Conservation (phyloP, 768 basidiomycete genomes). For the Omphalotus guepiniiformis region DNA sequence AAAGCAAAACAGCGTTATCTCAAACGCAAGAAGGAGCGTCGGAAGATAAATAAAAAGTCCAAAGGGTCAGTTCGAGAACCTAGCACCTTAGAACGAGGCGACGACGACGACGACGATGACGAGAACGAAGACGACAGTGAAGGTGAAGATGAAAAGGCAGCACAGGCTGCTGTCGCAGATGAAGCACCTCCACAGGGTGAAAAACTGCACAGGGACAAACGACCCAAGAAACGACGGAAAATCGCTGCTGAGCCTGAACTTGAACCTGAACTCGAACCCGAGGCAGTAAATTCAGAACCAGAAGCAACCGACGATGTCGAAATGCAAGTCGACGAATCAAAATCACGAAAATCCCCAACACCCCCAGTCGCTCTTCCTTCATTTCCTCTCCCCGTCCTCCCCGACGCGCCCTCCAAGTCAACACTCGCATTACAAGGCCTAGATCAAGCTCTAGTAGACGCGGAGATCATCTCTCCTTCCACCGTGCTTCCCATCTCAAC, state of each 20-base stretch:
- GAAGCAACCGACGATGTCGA: slow-evolving; percentile 7
- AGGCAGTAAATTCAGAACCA: slow-evolving; percentile 10
- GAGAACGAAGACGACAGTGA: slow-evolving; percentile 20
- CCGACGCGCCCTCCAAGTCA: slow-evolving; percentile 65
- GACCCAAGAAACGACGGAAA: slow-evolving; percentile 44
- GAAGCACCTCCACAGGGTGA: slow-evolving; percentile 15
- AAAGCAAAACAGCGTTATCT: slow-evolving; percentile 72
- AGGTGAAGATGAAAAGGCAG: slow-evolving; percentile 15
- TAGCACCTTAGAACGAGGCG: neutral
- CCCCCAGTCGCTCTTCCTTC: slow-evolving; percentile 46
- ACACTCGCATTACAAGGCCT: slow-evolving; percentile 76
- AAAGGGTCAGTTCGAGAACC: slow-evolving; percentile 1
- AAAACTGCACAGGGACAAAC: slow-evolving; percentile 15
- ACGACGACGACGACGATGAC: slow-evolving; percentile 21
- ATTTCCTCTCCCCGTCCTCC: slow-evolving; percentile 65
- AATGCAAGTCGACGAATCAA: slow-evolving; percentile 1
- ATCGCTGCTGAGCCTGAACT: slow-evolving; percentile 20
- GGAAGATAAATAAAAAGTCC: slow-evolving; percentile 38
- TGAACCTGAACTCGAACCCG: too few species aligned
- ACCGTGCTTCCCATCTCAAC: slow-evolving; percentile 39
- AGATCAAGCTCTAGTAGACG: slow-evolving; percentile 66
- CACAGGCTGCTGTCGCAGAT: slow-evolving; percentile 19
- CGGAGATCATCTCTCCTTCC: slow-evolving; percentile 62
- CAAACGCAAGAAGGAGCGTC: slow-evolving; percentile 64
- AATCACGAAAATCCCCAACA: slow-evolving; percentile 16